Base-by-base conservation (phyloP, 1,139 yeast genomes). In the Meyerozyma carpophila region DNA sequence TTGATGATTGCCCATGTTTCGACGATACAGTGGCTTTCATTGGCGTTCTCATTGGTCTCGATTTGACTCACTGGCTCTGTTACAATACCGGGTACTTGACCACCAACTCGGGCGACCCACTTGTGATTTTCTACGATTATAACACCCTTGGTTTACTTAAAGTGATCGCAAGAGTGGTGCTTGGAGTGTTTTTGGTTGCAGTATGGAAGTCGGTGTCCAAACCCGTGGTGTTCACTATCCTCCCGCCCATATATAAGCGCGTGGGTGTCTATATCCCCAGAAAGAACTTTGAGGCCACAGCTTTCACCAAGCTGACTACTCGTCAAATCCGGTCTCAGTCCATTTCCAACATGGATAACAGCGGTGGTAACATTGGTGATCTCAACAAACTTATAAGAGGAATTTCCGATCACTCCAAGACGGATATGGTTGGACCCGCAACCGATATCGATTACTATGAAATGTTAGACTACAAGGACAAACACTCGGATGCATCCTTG, bases 1-100 rank as follows among this genome's bases (percentile, higher is more conserved):
- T 87, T 10, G 98, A 93, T 55, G 86, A 84, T 55, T 93, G 98
- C 59, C 98, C 98, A 0, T 93, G 98, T 60, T 91, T 85, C 61
- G 98, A 89, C 57, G 98, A 93, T 58, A 82, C 94, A 8, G 96
- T 93, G 18, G 95, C 98, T 3, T 93, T 93, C 55, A 69, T 90
- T 44, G 97, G 97, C 1, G 98, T 93, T 26, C 74, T 90, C 18
- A 71, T 84, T 41, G 98, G 98, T 0, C 55, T 83, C 25, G 89
- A 82, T 49, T 50, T 82, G 32, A 74, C 82, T 10, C 78, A 77
- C 50, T 79, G 84, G 76, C 51, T 56, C 24, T 52, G 56, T 11
- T 48, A 44, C 34, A 57, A 63, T 31, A 60, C 69, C 1, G 52
- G 53, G 29, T 65, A 55, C 53, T 58, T 59, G 40, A 48, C 55